phyloP scores from a whole-genome alignment of 1,284 basidiomycete species.

The Gomphus bonarii region DNA sequence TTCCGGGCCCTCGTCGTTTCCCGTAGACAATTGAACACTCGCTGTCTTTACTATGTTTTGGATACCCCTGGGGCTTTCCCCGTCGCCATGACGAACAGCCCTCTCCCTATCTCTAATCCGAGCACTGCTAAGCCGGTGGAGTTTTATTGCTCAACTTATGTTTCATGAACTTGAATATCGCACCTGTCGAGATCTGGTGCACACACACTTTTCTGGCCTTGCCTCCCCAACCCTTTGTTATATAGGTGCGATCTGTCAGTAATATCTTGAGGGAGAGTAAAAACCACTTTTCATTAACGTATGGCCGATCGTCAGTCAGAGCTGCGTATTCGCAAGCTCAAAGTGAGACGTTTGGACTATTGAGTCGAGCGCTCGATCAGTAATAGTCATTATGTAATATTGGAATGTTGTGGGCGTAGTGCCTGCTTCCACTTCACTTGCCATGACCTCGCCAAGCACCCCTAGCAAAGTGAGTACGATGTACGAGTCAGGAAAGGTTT shows the following conservation, averaged over 20 bases:
- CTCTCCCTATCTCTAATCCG: neutral
- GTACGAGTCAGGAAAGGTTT: neutral
- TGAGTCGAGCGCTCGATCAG: neutral
- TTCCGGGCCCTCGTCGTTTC: neutral
- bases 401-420: neutral
- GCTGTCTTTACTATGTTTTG: neutral
- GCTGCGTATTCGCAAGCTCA: neutral
- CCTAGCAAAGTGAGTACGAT: conserved; percentile 8
- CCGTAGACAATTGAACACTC: neutral
- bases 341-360: too few relatives aligned
- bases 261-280: neutral
- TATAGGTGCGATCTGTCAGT: neutral
- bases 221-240: neutral
- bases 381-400: neutral
- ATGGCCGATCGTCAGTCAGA: neutral
- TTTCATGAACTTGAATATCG: neutral
- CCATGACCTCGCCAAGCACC: conserved; percentile 1
- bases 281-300: neutral
- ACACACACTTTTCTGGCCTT: neutral
- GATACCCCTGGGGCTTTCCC: neutral
- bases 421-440: neutral
- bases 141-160: conserved; percentile 1
- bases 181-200: neutral
- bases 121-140: neutral
- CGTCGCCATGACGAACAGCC: neutral